Evolutionary conservation across 1,139 yeast genomes (phyloP), one percentile per base, ranked within the genome.

Genomic region (Magnusiomyces magnusii): DNA sequence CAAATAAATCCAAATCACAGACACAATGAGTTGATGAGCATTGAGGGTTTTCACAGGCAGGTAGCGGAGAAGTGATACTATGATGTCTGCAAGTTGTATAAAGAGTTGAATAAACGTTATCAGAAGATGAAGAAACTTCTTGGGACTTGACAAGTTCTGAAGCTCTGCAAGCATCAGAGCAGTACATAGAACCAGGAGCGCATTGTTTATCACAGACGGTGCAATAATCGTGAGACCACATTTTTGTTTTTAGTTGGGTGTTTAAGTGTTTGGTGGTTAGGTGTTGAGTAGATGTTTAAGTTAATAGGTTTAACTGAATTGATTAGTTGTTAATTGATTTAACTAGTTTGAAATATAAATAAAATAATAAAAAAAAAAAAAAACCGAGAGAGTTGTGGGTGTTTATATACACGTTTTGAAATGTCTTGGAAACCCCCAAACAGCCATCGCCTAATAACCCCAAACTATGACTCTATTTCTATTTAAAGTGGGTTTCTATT

Each of bases 161-260:
- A 17, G 44, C 49, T 27, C 75, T 67, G 68, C 78, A 75, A 28
- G 63, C 58, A 53, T 73, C 75, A 13, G 76, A 74, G 69, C 78
- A 75, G 71, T 59, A 59, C 61, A 59, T 59, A 23, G 61, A 44
- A 13, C 57, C 57, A 13, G 61, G 59, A 36, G 61, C 51, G 57
- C 61, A 59, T 63, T 74, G 76, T 64, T 74, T 75, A 67, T 75
- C 78, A 69, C 78, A 75, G 56, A 75, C 78, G 57, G 76, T 71
- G 71, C 78, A 75, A 63, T 66, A 75, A 64, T 75, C 78, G 62
- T 71, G 75, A 50, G 74, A 64, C 78, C 78, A 75, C 71, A 72
- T 73, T 52, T n/a, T n/a, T n/a, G n/a, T n/a, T n/a, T n/a, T n/a
- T n/a, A n/a, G n/a, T n/a, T n/a, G n/a, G n/a, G 55, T 31, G 24